Percentiles rank a stretch among this genome's conserved stretches.
These are phyloP conservation scores for Rhizopus microsporus DNA, from an alignment of 371 early-diverging fungal species.

Conservation along the genomic window DNA sequence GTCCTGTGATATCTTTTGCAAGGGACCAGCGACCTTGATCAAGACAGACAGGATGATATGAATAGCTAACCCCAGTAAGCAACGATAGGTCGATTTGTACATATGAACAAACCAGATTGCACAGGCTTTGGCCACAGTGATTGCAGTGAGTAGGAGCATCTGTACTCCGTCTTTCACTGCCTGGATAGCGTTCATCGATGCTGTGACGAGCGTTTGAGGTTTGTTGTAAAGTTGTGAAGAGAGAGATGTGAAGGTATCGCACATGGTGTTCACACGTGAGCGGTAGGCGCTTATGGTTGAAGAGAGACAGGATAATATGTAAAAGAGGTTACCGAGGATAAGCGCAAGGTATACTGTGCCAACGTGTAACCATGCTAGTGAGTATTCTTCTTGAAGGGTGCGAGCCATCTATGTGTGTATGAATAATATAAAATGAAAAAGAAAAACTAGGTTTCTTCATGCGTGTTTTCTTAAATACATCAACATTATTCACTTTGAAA, in stretches of 20 bases:
- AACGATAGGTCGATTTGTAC: constrained; percentile 45
- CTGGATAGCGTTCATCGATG: constrained; percentile 9
- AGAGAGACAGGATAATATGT: constrained; percentile 1
- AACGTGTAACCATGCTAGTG: constrained; percentile 21
- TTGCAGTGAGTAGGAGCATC: constrained; percentile 9
- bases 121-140: constrained; percentile 20
- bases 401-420: neutral
- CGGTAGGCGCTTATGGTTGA: constrained; percentile 4
- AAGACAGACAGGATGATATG: constrained; percentile 25
- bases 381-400: constrained; percentile 16
- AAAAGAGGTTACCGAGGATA: constrained; percentile 9
- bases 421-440: neutral
- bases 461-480: too few relatives aligned
- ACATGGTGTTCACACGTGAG: constrained; percentile 15
- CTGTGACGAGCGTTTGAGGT: constrained; percentile 9
- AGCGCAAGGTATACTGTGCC: constrained; percentile 13
- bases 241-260: constrained; percentile 13
- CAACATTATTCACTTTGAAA: too few relatives aligned
- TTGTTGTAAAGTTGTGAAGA: constrained; percentile 20
- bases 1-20: constrained; percentile 31
- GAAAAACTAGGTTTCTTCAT: too few relatives aligned
- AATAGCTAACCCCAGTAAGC: constrained; percentile 37
- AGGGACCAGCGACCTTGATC: constrained; percentile 23
- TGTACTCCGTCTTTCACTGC: constrained; percentile 26
- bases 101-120: constrained; percentile 30